Evolutionary conservation across 164 flowering plant species (phyloP).

Genomic region (Liquidambar formosana): DNA sequence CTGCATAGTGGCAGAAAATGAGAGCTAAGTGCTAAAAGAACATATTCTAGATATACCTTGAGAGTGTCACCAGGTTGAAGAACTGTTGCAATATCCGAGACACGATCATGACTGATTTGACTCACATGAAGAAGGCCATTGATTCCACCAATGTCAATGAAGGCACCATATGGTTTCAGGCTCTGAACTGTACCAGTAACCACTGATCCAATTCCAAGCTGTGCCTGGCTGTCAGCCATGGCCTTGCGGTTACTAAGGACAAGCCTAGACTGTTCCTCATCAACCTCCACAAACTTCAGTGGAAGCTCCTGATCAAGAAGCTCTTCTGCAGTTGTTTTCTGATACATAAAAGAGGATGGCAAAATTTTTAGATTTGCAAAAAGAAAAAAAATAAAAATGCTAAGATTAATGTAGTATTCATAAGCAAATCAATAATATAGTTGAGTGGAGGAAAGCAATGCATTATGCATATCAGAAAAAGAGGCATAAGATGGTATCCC

Average conservation of each 20-base stretch:
- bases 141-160: slow-evolving; percentile 96
- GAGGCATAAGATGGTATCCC: too few species aligned
- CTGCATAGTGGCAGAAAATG: neutral
- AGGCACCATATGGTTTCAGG: slow-evolving; percentile 96
- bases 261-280: slow-evolving; percentile 84
- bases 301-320: slow-evolving; percentile 86
- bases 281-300: slow-evolving; percentile 90
- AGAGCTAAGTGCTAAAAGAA: neutral
- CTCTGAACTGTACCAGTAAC: slow-evolving; percentile 90
- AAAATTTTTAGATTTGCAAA: neutral
- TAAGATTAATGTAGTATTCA: too few species aligned
- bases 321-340: slow-evolving; percentile 87
- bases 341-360: slow-evolving; percentile 14
- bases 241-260: slow-evolving; percentile 97
- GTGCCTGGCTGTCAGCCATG: slow-evolving; percentile 95
- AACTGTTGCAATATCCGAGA: slow-evolving; percentile 87
- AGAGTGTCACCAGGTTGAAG: slow-evolving; percentile 95
- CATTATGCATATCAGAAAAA: too few species aligned
- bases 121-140: slow-evolving; percentile 98
- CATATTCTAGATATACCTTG: slow-evolving; percentile 50
- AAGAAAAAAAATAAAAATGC: too few species aligned
- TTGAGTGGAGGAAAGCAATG: too few species aligned
- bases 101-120: slow-evolving; percentile 98
- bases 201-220: slow-evolving; percentile 95
- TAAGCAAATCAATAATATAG: neutral